Evolutionary conservation across 305 asterid species (phyloP).

Genomic region (Fraxinus paxiana): DNA sequence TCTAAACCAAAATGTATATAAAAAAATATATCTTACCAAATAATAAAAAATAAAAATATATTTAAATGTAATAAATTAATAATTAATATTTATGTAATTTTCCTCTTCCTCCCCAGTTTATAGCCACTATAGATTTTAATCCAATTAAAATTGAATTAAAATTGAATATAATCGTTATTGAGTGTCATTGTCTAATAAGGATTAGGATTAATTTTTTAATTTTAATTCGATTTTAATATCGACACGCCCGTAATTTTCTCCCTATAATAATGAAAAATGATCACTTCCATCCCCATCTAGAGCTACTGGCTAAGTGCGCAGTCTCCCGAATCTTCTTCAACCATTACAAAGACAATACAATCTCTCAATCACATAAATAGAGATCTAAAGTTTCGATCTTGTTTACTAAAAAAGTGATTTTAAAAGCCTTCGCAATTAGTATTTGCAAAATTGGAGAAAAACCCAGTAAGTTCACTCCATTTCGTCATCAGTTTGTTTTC

Average conservation of each 20-base stretch:
- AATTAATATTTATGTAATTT: too few relatives aligned
- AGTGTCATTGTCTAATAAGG: too few relatives aligned
- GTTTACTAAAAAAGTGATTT: neutral
- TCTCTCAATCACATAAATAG: neutral
- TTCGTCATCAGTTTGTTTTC: neutral
- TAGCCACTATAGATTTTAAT: too few relatives aligned
- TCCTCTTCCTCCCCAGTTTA: too few relatives aligned
- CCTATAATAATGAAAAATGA: too few relatives aligned
- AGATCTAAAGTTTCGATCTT: neutral
- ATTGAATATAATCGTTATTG: too few relatives aligned
- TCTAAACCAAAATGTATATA: neutral
- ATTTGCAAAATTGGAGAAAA: neutral
- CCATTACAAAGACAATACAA: neutral
- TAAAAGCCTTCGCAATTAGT: neutral
- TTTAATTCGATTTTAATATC: too few relatives aligned
- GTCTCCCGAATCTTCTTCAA: constrained; percentile 34
- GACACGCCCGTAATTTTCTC: neutral
- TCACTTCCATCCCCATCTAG: too few relatives aligned
- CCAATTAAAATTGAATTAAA: too few relatives aligned
- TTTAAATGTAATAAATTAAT: too few relatives aligned
- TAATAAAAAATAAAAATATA: too few relatives aligned
- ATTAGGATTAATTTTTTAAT: too few relatives aligned
- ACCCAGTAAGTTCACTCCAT: constrained; percentile 18
- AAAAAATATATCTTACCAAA: neutral
- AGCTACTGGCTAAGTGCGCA: neutral